A percentile compares a stretch with the other conserved stretches of the same genome.
These are phyloP conservation scores for Apiospora koreana DNA, from an alignment of 2,329 filamentous ascomycete species.

Conservation along the genomic window DNA sequence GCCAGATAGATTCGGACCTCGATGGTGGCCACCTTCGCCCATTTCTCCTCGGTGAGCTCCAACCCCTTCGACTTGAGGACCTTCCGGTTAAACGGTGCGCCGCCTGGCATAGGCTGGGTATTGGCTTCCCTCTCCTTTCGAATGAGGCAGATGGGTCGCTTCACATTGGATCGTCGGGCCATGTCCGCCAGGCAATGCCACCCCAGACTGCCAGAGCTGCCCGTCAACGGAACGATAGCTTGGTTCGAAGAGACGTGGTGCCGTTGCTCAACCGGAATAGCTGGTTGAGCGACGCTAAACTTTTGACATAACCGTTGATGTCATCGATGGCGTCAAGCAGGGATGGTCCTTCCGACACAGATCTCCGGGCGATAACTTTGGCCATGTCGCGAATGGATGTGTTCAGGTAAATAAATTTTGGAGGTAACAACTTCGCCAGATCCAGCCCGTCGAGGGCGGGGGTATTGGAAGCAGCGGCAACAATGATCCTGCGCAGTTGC, in stretches of 20 bases:
- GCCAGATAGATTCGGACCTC: constrained; percentile 17
- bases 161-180: constrained; percentile 16
- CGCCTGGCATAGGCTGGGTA: constrained; percentile 6
- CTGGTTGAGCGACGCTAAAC: background rate
- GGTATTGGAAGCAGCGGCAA: constrained; percentile 13
- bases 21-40: constrained; percentile 19
- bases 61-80: background rate
- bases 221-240: constrained; percentile 22
- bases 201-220: constrained; percentile 22
- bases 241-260: background rate
- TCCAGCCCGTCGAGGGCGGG: background rate
- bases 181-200: constrained; percentile 19
- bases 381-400: background rate
- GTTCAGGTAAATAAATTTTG: background rate
- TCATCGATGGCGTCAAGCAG: background rate
- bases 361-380: background rate
- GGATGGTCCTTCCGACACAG: background rate
- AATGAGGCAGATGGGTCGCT: constrained; percentile 12
- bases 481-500: constrained; percentile 18
- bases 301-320: background rate
- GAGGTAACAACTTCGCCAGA: background rate
- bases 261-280: no score
- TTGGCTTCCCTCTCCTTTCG: constrained; percentile 16
- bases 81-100: background rate
- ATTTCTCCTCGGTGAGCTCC: background rate